phyloP scores from a whole-genome alignment of 441 rosid species.

The Sinapis alba region DNA sequence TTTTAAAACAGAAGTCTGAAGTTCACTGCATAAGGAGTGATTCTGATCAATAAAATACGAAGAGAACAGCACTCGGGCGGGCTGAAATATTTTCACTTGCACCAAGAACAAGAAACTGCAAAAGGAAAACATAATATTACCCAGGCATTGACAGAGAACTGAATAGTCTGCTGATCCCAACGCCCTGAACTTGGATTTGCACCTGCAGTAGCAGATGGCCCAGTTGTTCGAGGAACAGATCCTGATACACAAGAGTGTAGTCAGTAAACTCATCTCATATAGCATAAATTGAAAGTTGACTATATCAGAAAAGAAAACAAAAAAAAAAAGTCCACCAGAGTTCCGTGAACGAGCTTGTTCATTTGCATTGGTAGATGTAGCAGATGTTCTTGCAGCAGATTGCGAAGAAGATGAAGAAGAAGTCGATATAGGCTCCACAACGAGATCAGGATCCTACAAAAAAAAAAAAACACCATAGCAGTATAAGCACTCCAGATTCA shows the following conservation, averaged over 20 bases:
- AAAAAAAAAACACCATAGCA: background rate
- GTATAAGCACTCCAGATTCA: slow-evolving; percentile 18
- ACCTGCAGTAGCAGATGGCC: slow-evolving; percentile 59
- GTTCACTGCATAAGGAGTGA: background rate
- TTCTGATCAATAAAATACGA: background rate
- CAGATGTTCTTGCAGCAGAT: slow-evolving; percentile 53
- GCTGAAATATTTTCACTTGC: background rate
- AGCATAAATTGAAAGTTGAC: background rate
- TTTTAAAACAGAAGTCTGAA: background rate
- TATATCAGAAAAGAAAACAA: background rate
- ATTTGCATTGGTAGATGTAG: slow-evolving; percentile 58
- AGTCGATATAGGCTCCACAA: slow-evolving; percentile 80
- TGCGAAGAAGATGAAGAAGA: slow-evolving; percentile 53
- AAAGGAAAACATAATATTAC: slow-evolving; percentile 42
- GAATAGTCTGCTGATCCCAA: slow-evolving; percentile 89
- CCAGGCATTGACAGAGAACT: slow-evolving; percentile 98
- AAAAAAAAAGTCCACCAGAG: slow-evolving; percentile 48
- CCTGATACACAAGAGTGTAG: slow-evolving; percentile 47
- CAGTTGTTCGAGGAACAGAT: slow-evolving; percentile 67
- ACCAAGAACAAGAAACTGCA: slow-evolving; percentile 2
- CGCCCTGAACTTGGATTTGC: slow-evolving; percentile 63
- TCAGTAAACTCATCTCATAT: slow-evolving; percentile 4
- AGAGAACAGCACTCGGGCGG: background rate
- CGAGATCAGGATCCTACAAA: slow-evolving; percentile 75
- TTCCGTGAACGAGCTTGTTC: slow-evolving; percentile 59